These are phyloP conservation scores for Serendipita sp. DNA, from an alignment of 1,284 basidiomycete genomes.

Conservation along the genomic window DNA sequence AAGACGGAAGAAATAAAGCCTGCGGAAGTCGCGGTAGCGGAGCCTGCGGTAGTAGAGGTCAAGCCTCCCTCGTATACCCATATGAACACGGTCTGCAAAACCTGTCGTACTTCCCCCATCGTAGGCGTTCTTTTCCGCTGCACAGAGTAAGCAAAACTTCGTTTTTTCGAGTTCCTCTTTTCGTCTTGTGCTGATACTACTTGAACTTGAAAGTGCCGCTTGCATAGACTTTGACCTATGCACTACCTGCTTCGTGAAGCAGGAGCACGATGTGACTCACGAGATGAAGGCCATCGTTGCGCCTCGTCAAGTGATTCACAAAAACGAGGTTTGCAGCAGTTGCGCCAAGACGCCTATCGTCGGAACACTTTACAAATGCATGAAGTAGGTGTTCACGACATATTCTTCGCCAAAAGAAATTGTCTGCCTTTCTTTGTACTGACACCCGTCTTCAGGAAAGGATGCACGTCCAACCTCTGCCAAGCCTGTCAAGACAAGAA, in stretches of 20 bases:
- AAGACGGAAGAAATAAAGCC: no score
- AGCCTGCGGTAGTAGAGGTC: no score
- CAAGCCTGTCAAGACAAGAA: background rate
- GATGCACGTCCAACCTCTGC: background rate
- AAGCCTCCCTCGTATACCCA: background rate
- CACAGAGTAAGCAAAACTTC: background rate
- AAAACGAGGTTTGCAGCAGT: background rate
- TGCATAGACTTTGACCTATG: conserved; percentile 11
- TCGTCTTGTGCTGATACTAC: background rate
- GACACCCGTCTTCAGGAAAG: no score
- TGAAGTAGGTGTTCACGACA: background rate
- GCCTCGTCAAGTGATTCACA: background rate
- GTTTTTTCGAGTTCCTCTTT: background rate
- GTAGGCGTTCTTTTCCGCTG: background rate
- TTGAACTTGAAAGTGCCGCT: background rate
- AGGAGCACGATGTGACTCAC: background rate
- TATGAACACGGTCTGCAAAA: background rate
- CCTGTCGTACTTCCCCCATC: background rate
- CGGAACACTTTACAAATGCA: conserved; percentile 11
- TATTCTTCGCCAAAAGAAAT: background rate
- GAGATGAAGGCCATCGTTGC: background rate
- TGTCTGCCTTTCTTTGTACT: no score
- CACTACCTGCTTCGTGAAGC: conserved; percentile 8
- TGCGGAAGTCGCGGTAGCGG: no score
- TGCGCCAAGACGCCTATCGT: conserved; percentile 8